Evolutionary conservation across 1,284 basidiomycete genomes (phyloP).

Genomic region (Microbotryomycetes sp.): DNA sequence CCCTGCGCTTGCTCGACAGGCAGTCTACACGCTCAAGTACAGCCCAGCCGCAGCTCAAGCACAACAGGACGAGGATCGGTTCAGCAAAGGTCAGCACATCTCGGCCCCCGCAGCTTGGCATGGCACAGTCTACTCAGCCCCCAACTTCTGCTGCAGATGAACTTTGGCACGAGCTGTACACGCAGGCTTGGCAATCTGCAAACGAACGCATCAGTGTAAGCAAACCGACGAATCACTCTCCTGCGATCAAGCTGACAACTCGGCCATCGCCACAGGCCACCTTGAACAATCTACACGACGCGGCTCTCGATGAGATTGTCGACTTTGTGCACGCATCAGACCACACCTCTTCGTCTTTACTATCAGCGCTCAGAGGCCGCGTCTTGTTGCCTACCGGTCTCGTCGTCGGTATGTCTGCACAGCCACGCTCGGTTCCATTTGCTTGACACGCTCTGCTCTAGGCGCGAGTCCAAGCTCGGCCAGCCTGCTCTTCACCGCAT

Average conservation of each 20-base stretch:
- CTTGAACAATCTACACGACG: conserved; percentile 19
- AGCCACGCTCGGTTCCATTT: neutral
- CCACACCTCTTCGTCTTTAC: neutral
- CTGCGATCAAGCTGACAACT: neutral
- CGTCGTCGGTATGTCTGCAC: conserved; percentile 16
- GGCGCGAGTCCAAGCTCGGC: conserved; percentile 26
- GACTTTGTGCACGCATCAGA: conserved; percentile 3
- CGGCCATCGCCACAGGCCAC: neutral
- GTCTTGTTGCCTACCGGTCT: conserved; percentile 11
- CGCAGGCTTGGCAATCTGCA: conserved; percentile 4
- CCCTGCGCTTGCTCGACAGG: too few relatives aligned
- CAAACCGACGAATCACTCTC: neutral
- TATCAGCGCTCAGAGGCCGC: neutral
- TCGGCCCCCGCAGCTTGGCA: too few relatives aligned
- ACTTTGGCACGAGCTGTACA: conserved; percentile 2
- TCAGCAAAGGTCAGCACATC: too few relatives aligned
- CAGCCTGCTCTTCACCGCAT: conserved; percentile 22
- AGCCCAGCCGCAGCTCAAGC: too few relatives aligned
- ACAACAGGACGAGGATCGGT: too few relatives aligned
- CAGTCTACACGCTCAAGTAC: too few relatives aligned
- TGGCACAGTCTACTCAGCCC: too few relatives aligned
- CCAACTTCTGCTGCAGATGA: neutral
- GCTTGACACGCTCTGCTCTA: neutral
- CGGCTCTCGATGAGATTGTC: conserved; percentile 24
- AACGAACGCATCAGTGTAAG: conserved; percentile 7